These are phyloP conservation scores for Prototheca wickerhamii DNA, from an alignment of 163 green algal genomes.

Conservation along the genomic window DNA sequence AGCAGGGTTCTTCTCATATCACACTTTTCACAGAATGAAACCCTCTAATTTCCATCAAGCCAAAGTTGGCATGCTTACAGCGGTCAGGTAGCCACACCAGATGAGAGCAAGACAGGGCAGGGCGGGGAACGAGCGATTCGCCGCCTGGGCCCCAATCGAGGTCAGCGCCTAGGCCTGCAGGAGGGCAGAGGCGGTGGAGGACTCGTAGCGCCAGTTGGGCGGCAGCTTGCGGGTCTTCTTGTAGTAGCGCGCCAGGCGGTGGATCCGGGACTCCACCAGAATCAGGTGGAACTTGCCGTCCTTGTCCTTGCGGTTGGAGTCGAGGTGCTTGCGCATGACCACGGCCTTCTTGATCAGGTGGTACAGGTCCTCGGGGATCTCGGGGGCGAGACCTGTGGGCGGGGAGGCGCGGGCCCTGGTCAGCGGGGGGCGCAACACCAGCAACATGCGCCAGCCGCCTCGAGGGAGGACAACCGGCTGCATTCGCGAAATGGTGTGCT, in stretches of 20 bases:
- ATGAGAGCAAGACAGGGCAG: too few species aligned
- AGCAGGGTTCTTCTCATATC: too few species aligned
- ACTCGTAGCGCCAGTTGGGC: conserved; percentile 96
- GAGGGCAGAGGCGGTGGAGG: conserved; percentile 85
- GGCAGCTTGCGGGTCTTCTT: conserved; percentile 89
- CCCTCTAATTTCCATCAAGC: too few species aligned
- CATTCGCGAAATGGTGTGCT: conserved; percentile 25
- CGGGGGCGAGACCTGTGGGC: conserved; percentile 70
- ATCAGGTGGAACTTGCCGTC: conserved; percentile 99
- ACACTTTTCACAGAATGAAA: too few species aligned
- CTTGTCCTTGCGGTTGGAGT: conserved; percentile 95
- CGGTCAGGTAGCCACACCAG: too few species aligned
- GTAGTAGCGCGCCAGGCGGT: conserved; percentile 98
- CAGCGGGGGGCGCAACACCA: conserved; percentile 9
- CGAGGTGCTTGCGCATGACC: conserved; percentile 97
- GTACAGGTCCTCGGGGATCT: conserved; percentile 99
- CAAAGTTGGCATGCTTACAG: too few species aligned
- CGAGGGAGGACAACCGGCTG: conserved; percentile 1
- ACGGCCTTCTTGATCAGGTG: conserved; percentile 99
- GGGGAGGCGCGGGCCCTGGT: conserved; percentile 3
- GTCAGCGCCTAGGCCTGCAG: conserved; percentile 46
- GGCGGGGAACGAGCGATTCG: too few species aligned
- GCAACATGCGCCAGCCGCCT: conserved; percentile 23
- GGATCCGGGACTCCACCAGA: conserved; percentile 96
- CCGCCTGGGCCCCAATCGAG: too few species aligned